Conservation (phyloP, 257 asterid genomes). For the Verbascum thapsus region DNA sequence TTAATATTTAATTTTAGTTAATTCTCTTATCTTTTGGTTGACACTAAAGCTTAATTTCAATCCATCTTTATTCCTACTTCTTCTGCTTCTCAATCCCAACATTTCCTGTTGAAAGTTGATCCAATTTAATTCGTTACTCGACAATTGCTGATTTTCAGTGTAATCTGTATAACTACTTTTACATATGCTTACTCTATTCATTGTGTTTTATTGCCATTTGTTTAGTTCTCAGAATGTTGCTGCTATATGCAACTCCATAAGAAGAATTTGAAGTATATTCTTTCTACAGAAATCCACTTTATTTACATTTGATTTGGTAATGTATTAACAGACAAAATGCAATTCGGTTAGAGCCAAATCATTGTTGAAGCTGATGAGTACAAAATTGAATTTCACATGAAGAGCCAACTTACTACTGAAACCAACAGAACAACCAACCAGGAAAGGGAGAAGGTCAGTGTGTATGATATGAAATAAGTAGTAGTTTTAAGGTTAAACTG, state of each 20-base stretch:
- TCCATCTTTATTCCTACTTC: too few species aligned
- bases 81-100: too few species aligned
- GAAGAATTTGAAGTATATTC: conserved; percentile 1
- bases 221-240: neutral
- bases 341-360: conserved; percentile 60
- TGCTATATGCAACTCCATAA: neutral
- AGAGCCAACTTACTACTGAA: conserved; percentile 53
- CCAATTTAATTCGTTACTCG: too few species aligned
- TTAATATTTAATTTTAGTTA: too few species aligned
- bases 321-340: conserved; percentile 59
- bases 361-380: conserved; percentile 67
- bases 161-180: too few species aligned
- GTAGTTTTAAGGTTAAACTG: too few species aligned
- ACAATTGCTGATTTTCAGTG: too few species aligned
- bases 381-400: conserved; percentile 67
- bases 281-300: neutral
- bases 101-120: too few species aligned
- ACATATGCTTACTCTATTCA: neutral
- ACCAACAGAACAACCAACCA: conserved; percentile 56
- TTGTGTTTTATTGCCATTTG: neutral
- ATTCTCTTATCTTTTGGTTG: too few species aligned
- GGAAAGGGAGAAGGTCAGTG: conserved; percentile 71
- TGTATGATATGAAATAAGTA: too few species aligned
- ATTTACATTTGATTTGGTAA: conserved; percentile 18
- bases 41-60: too few species aligned